Base-by-base conservation (phyloP, 1,284 basidiomycete genomes). In the Microbotryum scabiosae region DNA sequence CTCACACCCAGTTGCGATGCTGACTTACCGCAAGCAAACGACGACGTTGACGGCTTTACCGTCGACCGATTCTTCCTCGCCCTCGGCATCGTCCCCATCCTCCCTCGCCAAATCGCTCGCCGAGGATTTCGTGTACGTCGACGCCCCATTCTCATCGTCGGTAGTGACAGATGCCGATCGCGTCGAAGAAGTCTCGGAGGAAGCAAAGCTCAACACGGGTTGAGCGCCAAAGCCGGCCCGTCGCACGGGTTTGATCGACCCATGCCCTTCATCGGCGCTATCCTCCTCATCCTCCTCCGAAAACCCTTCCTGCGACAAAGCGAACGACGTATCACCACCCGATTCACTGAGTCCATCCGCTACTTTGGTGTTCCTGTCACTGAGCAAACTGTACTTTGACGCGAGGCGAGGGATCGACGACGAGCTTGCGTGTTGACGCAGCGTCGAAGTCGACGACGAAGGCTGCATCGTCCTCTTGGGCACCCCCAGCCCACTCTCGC, bases 1-100 rank as follows among this genome's bases (percentile, higher is more conserved):
- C 23, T 28, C 1, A 18, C 21, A 12, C 5, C 6, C 20, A 2
- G 12, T 3, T 16, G 18, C 3, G 44, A 16, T 18, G 8, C n/a
- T 14, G 25, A 57, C 59, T 28, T 16, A 69, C 65, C 67, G 57
- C 16, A 69, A 44, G 45, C 65, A 69, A 4, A 69, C 67, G 49
- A 67, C 65, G 3, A 69, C 67, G 32, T 69, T 67, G 58, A 63
- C 51, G 51, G 51, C 36, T 57, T 63, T 65, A 25, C 61, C 65
- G 6, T 63, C 61, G 26, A 43, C 51, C 1, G 56, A 63, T 2
- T 67, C 61, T 20, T 53, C 66, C 8, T 58, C 59, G 8, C 21
- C 44, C 53, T 58, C 50, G 8, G 46, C 55, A 18, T 51, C 44
- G 25, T 46, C 30, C 2, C 57, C 16, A 26, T 7, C 8, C 20